Evolutionary conservation across 768 basidiomycete species (phyloP).

Genomic region (Termitomyces sp.): DNA sequence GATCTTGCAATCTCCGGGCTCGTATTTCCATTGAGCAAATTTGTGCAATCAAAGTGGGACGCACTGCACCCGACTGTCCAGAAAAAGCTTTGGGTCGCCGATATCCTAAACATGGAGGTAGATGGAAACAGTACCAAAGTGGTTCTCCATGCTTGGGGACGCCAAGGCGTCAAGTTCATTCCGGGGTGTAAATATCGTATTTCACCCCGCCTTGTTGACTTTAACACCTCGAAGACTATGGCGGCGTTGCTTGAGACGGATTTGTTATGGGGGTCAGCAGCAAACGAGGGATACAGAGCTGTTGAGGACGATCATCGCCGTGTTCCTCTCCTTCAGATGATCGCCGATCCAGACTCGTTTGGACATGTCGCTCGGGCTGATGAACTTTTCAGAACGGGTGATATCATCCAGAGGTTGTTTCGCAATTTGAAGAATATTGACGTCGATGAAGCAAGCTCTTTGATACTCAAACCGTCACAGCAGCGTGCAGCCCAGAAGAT

Average conservation of each 20-base stretch:
- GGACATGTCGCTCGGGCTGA: constrained; percentile 24
- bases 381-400: constrained; percentile 30
- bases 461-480: constrained; percentile 45
- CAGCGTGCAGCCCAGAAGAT: constrained; percentile 40
- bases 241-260: constrained; percentile 44
- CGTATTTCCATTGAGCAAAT: constrained; percentile 39
- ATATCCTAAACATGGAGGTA: constrained; percentile 35
- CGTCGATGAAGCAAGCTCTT: constrained; percentile 28
- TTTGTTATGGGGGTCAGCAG: constrained; percentile 24
- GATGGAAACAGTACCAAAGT: constrained; percentile 30
- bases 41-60: constrained; percentile 33
- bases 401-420: constrained; percentile 36
- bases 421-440: constrained; percentile 32
- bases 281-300: background rate
- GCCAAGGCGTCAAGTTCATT: constrained; percentile 23
- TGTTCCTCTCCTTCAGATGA: constrained; percentile 41
- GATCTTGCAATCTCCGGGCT: constrained; percentile 44
- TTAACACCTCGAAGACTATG: constrained; percentile 45
- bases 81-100: constrained; percentile 34
- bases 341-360: constrained; percentile 38
- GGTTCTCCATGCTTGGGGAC: constrained; percentile 35
- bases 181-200: constrained; percentile 36
- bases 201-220: constrained; percentile 48
- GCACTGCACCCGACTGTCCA: constrained; percentile 35
- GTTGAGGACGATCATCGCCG: constrained; percentile 14